A percentile compares a stretch with the other conserved stretches of the same genome.
phyloP scores from a whole-genome alignment of 1,284 basidiomycete genomes.

The Sporisorium graminicola region DNA sequence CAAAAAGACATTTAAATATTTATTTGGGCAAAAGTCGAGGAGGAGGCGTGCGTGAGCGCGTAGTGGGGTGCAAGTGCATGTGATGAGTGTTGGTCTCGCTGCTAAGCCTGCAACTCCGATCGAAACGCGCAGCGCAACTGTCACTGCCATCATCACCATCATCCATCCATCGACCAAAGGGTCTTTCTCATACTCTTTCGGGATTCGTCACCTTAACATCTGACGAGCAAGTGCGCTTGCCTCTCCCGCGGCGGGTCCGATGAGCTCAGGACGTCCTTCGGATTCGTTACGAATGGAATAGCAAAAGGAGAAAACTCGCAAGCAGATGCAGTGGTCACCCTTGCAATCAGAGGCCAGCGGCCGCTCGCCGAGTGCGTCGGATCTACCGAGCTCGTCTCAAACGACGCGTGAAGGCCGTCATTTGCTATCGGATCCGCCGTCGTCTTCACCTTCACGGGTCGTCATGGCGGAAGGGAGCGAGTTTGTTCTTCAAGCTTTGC shows the following conservation, averaged over 20 bases:
- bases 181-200: neutral
- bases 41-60: conserved; percentile 9
- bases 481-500: conserved; percentile 36
- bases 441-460: conserved; percentile 14
- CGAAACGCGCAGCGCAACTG: conserved; percentile 13
- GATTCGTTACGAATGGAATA: neutral
- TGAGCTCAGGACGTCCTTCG: neutral
- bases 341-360: conserved; percentile 9
- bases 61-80: conserved; percentile 2
- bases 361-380: conserved; percentile 8
- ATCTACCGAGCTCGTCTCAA: conserved; percentile 10
- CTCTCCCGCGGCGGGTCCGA: conserved; percentile 12
- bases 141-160: conserved; percentile 3
- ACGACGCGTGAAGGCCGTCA: conserved; percentile 4
- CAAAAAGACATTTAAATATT: no score
- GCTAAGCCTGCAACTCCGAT: conserved; percentile 14
- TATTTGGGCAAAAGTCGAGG: conserved; percentile 1
- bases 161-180: neutral
- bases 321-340: conserved; percentile 7
- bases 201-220: neutral
- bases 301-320: neutral
- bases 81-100: conserved; percentile 30
- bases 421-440: neutral
- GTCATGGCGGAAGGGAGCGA: conserved; percentile 40
- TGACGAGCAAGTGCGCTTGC: neutral